phyloP scores from a whole-genome alignment of 306 rosid genomes.

The Leucaena leucocephala region DNA sequence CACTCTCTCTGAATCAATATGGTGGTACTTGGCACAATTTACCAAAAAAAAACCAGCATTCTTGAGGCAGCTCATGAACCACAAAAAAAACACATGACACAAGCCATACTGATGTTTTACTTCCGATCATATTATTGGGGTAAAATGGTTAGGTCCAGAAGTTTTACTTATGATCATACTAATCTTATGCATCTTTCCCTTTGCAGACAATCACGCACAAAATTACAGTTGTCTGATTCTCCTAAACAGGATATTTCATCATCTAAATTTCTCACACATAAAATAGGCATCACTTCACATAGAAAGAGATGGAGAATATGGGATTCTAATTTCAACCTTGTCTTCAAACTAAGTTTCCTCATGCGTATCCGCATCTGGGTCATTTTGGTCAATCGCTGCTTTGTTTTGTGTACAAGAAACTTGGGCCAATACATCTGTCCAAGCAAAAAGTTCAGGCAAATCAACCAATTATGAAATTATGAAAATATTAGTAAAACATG shows the following conservation, averaged over 20 bases:
- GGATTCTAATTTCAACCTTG: slow-evolving; percentile 55
- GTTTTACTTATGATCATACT: neutral
- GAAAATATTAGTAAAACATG: slow-evolving; percentile 4
- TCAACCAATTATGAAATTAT: slow-evolving; percentile 15
- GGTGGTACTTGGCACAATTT: neutral
- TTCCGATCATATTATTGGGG: neutral
- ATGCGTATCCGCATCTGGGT: slow-evolving; percentile 93
- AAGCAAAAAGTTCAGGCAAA: slow-evolving; percentile 28
- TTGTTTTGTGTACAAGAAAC: slow-evolving; percentile 85
- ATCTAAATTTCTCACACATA: neutral
- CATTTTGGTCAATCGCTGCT: slow-evolving; percentile 93
- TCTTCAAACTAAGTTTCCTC: slow-evolving; percentile 90
- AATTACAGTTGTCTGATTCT: neutral
- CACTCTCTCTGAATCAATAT: neutral
- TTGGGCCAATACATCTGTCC: slow-evolving; percentile 92
- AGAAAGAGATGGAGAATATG: slow-evolving; percentile 12
- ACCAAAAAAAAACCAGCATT: neutral
- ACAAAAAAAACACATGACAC: neutral
- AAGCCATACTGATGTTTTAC: neutral
- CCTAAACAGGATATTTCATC: slow-evolving; percentile 14
- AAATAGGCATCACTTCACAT: neutral
- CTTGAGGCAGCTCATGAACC: neutral
- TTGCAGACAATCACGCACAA: neutral
- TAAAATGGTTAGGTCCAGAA: neutral
- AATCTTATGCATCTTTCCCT: neutral